These are phyloP conservation scores for Pseudotsuga menziesii DNA, from an alignment of 75 land plant genomes.

Conservation along the genomic window DNA sequence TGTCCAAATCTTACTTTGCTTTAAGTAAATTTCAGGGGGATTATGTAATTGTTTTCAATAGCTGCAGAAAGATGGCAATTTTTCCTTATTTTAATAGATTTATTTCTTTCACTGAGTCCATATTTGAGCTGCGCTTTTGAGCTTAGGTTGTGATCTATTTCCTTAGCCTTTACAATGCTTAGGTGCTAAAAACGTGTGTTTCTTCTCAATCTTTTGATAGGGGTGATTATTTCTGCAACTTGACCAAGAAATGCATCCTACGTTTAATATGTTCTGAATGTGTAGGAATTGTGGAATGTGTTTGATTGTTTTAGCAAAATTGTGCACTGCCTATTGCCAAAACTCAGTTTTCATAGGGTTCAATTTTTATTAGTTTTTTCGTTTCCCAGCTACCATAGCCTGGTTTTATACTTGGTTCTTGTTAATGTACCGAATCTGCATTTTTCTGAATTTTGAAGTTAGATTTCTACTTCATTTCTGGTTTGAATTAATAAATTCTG, in stretches of 20 bases:
- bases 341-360: no score
- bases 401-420: not conserved
- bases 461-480: not conserved
- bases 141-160: not conserved
- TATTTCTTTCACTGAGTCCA: not conserved
- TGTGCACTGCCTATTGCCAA: no score
- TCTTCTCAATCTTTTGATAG: conserved; percentile 13
- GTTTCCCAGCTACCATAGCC: no score
- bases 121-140: not conserved
- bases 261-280: no score
- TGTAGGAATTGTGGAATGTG: no score
- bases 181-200: no score
- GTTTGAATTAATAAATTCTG: not conserved
- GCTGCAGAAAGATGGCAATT: not conserved
- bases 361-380: no score
- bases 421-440: not conserved
- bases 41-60: not conserved
- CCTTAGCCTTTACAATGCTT: not conserved
- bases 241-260: no score
- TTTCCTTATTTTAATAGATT: not conserved
- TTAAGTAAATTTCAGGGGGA: not conserved
- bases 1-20: not conserved
- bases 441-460: not conserved
- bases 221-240: no score
- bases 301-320: no score